phyloP scores from a whole-genome alignment of 495 filamentous ascomycete species.

The Clavariopsis aquatica region DNA sequence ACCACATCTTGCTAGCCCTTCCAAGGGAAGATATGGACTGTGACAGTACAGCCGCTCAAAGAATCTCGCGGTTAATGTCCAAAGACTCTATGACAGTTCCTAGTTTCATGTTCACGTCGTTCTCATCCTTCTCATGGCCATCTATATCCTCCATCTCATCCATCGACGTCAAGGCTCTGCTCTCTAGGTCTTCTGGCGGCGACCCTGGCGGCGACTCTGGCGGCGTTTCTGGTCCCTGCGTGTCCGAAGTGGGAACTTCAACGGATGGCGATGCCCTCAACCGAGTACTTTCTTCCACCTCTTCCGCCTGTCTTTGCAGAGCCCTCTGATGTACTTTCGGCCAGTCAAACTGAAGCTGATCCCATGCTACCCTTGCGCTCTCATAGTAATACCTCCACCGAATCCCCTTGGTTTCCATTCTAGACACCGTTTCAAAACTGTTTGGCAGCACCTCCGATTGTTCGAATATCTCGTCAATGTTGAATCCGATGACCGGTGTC shows the following conservation, averaged over 20 bases:
- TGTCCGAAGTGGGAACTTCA: neutral
- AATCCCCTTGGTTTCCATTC: constrained; percentile 7
- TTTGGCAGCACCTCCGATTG: neutral
- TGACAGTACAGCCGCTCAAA: neutral
- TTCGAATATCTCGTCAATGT: neutral
- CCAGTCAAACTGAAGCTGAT: neutral
- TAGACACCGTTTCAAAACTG: neutral
- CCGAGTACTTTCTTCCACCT: neutral
- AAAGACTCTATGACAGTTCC: neutral
- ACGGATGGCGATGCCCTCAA: neutral
- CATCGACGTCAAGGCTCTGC: neutral
- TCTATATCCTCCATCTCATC: neutral
- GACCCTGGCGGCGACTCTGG: neutral
- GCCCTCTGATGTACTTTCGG: neutral
- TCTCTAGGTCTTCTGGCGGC: neutral
- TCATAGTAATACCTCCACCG: constrained; percentile 20
- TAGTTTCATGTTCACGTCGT: neutral
- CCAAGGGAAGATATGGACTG: too few species aligned
- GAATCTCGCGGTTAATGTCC: neutral
- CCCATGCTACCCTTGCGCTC: constrained; percentile 3
- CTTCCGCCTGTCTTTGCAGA: neutral
- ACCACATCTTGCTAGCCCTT: too few species aligned
- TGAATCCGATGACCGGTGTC: neutral
- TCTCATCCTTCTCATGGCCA: neutral
- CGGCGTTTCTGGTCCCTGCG: neutral